A percentile compares a stretch with the other conserved stretches of the same genome.
These are phyloP conservation scores for Solanum hybrid DNA, from an alignment of 305 asterid genomes.

Conservation along the genomic window DNA sequence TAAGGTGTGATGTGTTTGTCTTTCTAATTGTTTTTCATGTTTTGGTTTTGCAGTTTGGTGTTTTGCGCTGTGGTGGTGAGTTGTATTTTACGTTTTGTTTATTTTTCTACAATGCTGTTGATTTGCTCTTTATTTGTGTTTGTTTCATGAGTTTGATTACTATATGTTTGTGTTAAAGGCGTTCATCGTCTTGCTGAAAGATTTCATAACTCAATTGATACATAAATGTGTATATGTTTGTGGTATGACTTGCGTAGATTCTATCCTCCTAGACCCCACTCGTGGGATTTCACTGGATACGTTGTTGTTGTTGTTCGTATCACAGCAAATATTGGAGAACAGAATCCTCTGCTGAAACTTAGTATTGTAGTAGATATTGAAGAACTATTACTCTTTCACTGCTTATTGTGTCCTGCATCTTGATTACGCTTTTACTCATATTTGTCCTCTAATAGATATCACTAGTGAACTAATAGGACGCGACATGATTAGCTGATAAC, in stretches of 20 bases:
- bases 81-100: background rate
- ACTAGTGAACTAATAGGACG: background rate
- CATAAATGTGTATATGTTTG: background rate
- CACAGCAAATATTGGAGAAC: background rate
- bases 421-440: background rate
- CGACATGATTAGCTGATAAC: background rate
- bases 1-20: background rate
- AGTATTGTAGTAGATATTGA: background rate
- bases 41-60: conserved; percentile 65
- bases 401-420: background rate
- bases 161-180: background rate
- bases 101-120: background rate
- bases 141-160: conserved; percentile 6
- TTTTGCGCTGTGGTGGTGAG: conserved; percentile 86
- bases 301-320: background rate
- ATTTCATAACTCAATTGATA: background rate
- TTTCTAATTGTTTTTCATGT: conserved; percentile 1
- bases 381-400: background rate
- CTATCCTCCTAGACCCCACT: background rate
- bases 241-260: background rate
- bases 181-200: background rate
- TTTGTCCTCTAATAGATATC: background rate
- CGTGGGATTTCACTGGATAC: background rate
- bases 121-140: conserved; percentile 1
- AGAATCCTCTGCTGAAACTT: background rate